These are phyloP conservation scores for Diplodia intermedia DNA, from an alignment of 2,329 filamentous ascomycete species.

Conservation along the genomic window DNA sequence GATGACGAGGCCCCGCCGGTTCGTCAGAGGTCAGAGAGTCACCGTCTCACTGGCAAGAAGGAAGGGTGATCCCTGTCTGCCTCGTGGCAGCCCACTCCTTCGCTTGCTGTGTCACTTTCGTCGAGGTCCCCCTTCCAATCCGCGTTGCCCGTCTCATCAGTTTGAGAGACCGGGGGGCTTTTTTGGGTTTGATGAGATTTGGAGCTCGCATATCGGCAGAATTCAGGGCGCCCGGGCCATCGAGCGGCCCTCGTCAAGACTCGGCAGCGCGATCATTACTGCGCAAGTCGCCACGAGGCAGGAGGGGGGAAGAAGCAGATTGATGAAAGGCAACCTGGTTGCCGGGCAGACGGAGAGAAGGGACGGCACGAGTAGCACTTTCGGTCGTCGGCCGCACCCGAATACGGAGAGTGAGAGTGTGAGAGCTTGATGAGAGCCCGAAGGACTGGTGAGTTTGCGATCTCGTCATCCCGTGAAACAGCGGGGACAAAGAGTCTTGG, in stretches of 20 bases:
- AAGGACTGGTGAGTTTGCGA: not conserved
- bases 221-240: constrained; percentile 3
- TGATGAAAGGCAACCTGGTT: constrained; percentile 5
- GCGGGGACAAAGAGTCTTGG: not conserved
- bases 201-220: constrained; percentile 10
- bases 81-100: constrained; percentile 20
- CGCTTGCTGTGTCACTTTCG: not conserved
- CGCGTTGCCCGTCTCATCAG: constrained; percentile 16
- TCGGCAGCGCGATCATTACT: not conserved
- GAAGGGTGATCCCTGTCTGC: constrained; percentile 12
- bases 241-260: not conserved
- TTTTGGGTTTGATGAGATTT: constrained; percentile 6
- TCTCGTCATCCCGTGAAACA: constrained; percentile 1
- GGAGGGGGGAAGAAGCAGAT: not conserved
- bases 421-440: not conserved
- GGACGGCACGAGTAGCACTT: constrained; percentile 8
- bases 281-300: not conserved
- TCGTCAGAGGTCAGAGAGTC: not conserved
- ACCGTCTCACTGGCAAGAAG: not conserved
- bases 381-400: not conserved
- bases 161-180: not conserved
- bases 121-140: not conserved
- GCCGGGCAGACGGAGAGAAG: constrained; percentile 3
- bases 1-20: constrained; percentile 3
- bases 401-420: not conserved